Evolutionary conservation across 169 alveolate species (phyloP).

Genomic region (Neospora caninum): DNA sequence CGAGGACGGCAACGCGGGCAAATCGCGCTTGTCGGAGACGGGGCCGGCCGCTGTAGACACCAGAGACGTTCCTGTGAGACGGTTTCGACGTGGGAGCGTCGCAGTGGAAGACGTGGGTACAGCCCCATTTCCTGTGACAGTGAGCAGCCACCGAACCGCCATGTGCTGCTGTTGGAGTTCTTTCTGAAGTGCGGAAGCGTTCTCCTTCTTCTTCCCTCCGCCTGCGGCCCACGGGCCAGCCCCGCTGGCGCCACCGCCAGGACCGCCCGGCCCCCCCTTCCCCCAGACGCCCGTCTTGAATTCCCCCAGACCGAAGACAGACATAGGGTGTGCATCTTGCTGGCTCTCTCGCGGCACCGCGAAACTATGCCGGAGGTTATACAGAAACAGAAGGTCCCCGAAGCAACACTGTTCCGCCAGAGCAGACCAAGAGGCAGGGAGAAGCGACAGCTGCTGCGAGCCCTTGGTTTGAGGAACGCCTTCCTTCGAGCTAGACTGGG

Average conservation of each 20-base stretch:
- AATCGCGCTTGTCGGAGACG: background rate
- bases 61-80: background rate
- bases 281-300: conserved; percentile 66
- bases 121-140: background rate
- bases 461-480: too few relatives aligned
- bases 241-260: background rate
- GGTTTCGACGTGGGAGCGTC: background rate
- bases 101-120: background rate
- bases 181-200: background rate
- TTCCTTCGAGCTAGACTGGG: too few relatives aligned
- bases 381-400: conserved; percentile 43
- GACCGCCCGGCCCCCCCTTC: conserved; percentile 30
- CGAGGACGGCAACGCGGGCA: background rate
- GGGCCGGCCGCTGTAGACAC: background rate
- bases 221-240: background rate
- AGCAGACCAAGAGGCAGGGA: background rate
- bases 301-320: conserved; percentile 60
- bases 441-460: background rate
- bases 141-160: conserved; percentile 21
- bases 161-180: conserved; percentile 41
- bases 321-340: conserved; percentile 44
- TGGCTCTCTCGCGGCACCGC: conserved; percentile 48
- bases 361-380: conserved; percentile 53
- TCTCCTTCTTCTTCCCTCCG: background rate
- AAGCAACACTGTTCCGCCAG: conserved; percentile 55